phyloP scores from a whole-genome alignment of 1,139 yeast genomes.

The Hyphopichia pseudoburtonii region DNA sequence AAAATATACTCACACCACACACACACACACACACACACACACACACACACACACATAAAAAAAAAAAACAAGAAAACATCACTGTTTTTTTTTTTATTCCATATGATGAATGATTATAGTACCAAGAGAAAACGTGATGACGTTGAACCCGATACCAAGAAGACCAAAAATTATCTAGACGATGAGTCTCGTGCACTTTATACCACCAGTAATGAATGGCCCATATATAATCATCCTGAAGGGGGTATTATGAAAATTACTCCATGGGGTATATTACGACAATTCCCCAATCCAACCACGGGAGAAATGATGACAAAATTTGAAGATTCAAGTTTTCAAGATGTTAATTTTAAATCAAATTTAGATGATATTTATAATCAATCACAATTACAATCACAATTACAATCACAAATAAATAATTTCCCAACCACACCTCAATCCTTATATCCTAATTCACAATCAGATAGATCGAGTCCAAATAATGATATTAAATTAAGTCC shows the following conservation, averaged over 20 bases:
- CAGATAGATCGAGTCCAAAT: conserved; percentile 7
- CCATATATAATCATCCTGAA: conserved; percentile 60
- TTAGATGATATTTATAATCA: background rate
- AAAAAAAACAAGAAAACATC: too few relatives aligned
- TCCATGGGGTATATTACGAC: conserved; percentile 56
- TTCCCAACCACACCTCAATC: conserved; percentile 8
- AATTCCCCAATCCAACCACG: conserved; percentile 28
- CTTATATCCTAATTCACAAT: conserved; percentile 2
- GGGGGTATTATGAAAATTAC: conserved; percentile 66
- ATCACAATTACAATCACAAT: background rate
- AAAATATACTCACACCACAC: too few relatives aligned
- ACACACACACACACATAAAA: background rate
- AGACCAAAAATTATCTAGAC: conserved; percentile 20
- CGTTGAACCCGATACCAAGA: conserved; percentile 21
- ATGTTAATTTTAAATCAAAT: conserved; percentile 16
- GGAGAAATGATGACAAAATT: conserved; percentile 43
- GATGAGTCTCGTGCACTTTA: conserved; percentile 20
- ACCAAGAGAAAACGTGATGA: conserved; percentile 28
- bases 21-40: too few relatives aligned
- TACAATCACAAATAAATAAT: conserved; percentile 2
- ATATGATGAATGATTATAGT: background rate
- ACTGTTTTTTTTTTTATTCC: too few relatives aligned
- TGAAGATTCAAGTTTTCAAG: conserved; percentile 43
- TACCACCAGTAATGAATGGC: conserved; percentile 50
- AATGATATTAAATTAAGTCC: conserved; percentile 31